Evolutionary conservation across 2,329 filamentous ascomycete genomes (phyloP).

Genomic region (Parastagonospora nodorum): DNA sequence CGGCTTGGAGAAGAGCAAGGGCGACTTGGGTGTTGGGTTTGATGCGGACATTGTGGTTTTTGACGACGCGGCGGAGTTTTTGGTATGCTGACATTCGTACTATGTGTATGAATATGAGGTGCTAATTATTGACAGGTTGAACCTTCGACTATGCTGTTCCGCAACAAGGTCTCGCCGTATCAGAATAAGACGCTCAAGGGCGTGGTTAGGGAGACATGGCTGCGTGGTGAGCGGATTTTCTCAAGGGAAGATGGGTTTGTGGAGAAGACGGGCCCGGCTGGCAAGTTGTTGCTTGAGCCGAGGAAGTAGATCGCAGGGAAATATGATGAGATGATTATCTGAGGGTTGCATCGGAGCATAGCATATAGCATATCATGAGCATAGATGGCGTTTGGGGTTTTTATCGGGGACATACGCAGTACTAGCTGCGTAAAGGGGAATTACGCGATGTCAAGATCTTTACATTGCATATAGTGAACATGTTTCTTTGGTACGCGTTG

Average conservation of each 20-base stretch:
- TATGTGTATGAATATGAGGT: background rate
- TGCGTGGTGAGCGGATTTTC: conserved; percentile 78
- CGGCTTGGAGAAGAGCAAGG: conserved; percentile 79
- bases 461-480: no score
- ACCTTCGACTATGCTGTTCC: conserved; percentile 85
- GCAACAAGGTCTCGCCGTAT: conserved; percentile 91
- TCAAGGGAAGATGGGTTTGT: conserved; percentile 67
- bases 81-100: conserved; percentile 55
- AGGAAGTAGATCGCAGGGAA: conserved; percentile 29
- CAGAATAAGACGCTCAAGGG: conserved; percentile 79
- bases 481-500: no score
- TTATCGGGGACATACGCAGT: background rate
- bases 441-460: background rate
- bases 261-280: conserved; percentile 60
- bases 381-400: conserved; percentile 1
- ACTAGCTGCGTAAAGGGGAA: background rate
- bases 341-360: background rate
- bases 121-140: conserved; percentile 42
- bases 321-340: background rate
- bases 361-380: background rate
- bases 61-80: conserved; percentile 80
- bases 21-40: conserved; percentile 77
- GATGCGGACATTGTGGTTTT: conserved; percentile 94
- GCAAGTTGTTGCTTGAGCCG: conserved; percentile 58
- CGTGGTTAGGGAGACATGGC: conserved; percentile 82